Evolutionary conservation across 495 filamentous ascomycete genomes (phyloP), one percentile per base, ranked within the genome.

Genomic region (Penicillium pulvis): DNA sequence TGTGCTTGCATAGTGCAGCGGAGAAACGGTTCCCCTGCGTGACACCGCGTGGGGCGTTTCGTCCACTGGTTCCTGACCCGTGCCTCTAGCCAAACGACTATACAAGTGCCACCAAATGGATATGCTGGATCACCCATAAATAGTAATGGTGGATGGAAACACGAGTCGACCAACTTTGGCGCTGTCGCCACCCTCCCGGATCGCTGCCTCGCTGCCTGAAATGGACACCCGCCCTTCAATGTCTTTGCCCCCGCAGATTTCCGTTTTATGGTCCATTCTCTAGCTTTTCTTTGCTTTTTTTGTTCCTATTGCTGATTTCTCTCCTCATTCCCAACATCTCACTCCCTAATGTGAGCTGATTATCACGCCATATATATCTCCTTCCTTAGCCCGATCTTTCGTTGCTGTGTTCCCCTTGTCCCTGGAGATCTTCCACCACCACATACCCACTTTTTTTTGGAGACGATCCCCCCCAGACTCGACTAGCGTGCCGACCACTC

Each of bases 401-500:
- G 33, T 36, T 36, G 4, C 33, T 36, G 45, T 47, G 23, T 47
- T 26, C 14, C 24, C 19, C 20, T 28, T 23, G 55, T 61, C 33
- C 55, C 62, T 56, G 65, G 46, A 57, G 64, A 62, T 61, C 53
- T 30, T 64, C 51, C 58, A 51, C 51, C 58, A 51, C 28, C 47
- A 20, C 19, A 50, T 60, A 65, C 51, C 63, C 50, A 61, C 61
- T 51, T 53, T 12, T 12, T 23, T 53, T 43, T 58, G 53, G 53
- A 59, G 50, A 51, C 45, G 39, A 64, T 63, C 66, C 35, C 59
- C 62, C 55, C 64, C 55, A 31, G 16, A n/a, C 19, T 50, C 42
- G 53, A 56, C 60, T 65, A 66, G 64, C 58, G 58, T 49, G 51
- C 60, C 60, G 54, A 65, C 60, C 58, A 49, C 52, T 66, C 56